Conservation (phyloP, 169 alveolate genomes). For the Amoebophrya sp. region DNA sequence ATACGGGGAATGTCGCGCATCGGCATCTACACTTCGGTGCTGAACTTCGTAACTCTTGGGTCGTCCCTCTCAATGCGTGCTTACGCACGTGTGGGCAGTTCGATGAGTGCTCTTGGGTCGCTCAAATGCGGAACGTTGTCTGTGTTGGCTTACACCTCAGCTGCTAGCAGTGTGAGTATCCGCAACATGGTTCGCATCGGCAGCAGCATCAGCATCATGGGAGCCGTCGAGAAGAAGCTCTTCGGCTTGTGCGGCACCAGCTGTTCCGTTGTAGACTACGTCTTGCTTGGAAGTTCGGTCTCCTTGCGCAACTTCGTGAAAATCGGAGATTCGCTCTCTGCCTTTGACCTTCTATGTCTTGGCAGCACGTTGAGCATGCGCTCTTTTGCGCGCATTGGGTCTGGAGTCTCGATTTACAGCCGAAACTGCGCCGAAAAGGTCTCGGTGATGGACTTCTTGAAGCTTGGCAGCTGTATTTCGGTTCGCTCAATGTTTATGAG, state of each 20-base stretch:
- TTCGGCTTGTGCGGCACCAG: background rate
- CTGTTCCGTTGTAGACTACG: background rate
- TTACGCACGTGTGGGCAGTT: background rate
- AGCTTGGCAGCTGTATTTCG: slow-evolving; percentile 20
- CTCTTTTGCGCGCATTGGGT: background rate
- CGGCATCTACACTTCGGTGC: background rate
- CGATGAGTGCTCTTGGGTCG: background rate
- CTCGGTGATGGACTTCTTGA: background rate
- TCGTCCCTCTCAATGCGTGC: background rate
- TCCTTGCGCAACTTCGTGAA: background rate
- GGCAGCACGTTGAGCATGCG: background rate
- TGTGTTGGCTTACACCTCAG: background rate
- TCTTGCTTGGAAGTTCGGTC: slow-evolving; percentile 22
- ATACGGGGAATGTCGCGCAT: background rate
- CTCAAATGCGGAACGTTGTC: background rate
- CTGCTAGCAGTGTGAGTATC: background rate
- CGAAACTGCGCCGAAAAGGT: background rate
- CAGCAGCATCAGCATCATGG: background rate
- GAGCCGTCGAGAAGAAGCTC: background rate
- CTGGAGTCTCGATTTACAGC: background rate
- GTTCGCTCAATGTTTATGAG: background rate
- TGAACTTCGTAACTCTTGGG: background rate
- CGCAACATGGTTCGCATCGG: slow-evolving; percentile 23
- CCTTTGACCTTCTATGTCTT: background rate
- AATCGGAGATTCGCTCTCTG: background rate